These are phyloP conservation scores for Neurospora sp. DNA, from an alignment of 495 filamentous ascomycete genomes.

Conservation along the genomic window DNA sequence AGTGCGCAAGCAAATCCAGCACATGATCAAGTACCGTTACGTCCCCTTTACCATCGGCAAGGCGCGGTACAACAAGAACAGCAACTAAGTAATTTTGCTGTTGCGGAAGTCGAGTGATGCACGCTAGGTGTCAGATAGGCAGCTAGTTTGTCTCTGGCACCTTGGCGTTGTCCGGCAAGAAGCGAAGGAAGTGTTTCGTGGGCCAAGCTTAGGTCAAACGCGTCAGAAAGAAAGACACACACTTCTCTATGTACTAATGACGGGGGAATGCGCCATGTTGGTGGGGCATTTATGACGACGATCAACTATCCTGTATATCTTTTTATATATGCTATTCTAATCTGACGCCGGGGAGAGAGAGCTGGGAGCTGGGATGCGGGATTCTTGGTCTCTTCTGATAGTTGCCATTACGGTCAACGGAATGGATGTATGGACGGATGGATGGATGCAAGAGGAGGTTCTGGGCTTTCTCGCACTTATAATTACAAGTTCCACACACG, in stretches of 20 bases:
- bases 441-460: not conserved
- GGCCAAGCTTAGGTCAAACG: too few species aligned
- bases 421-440: not conserved
- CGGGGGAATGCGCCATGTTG: not conserved
- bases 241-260: not conserved
- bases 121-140: not conserved
- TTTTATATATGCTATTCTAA: not conserved
- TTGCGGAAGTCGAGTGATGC: not conserved
- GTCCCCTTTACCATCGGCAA: conserved; percentile 93
- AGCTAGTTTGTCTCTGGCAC: not conserved
- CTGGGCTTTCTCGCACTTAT: not conserved
- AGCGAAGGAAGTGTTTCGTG: not conserved
- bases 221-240: not conserved
- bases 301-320: not conserved
- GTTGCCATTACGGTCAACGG: not conserved
- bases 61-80: conserved; percentile 60
- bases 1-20: conserved; percentile 98
- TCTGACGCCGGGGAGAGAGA: not conserved
- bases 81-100: conserved; percentile 17
- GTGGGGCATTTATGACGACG: not conserved
- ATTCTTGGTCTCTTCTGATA: not conserved
- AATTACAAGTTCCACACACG: not conserved
- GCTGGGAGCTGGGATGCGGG: not conserved
- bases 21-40: conserved; percentile 99
- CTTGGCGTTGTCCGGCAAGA: not conserved